Evolutionary conservation across 176 grass and related monocot species (phyloP), one percentile per base, ranked within the genome.

Genomic region (Oryza punctata): DNA sequence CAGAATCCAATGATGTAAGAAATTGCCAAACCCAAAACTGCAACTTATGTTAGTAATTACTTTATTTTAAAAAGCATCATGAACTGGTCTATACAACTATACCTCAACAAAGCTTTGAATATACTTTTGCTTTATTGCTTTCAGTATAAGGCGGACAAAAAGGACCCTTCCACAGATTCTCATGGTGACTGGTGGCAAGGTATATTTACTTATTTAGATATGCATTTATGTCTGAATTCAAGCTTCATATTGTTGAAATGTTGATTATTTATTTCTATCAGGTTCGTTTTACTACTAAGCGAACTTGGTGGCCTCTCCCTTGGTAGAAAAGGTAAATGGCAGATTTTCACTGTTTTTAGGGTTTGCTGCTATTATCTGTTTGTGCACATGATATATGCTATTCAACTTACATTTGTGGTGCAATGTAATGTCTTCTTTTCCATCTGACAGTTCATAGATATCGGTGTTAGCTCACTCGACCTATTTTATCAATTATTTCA

Each of bases 171-270:
- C 9, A 30, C 52, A 60, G 96, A 92, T 85, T 96, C 91, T 72
- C 92, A 94, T 84, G 96, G 96, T 6, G 90, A 98, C 79, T 96
- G 96, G 96, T 96, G 96, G 93, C 96, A 96, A 98, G 96, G 93
- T 98, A 95, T 80, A 65, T 6, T 54, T 65, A 12, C 78, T 35
- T 78, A 60, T 41, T 35, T n/a, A 49, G 63, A 69, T 4, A 24
- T 8, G 71, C 38, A 35, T 70, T 72, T 72, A 75, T 81, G 16
- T 75, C 25, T 63, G 54, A 54, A n/a, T 68, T 35, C 18, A 78
- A 60, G 19, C 12, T 83, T 10, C 49, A 69, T 52, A 79, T 72
- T 33, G 10, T 77, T 84, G 19, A 65, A 79, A 68, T 43, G 10
- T 67, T 84, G 19, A 59, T 40, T 80, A 35, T 66, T 87, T 84